phyloP scores from a whole-genome alignment of 805 yeast species.

The Pichia paraexigua region DNA sequence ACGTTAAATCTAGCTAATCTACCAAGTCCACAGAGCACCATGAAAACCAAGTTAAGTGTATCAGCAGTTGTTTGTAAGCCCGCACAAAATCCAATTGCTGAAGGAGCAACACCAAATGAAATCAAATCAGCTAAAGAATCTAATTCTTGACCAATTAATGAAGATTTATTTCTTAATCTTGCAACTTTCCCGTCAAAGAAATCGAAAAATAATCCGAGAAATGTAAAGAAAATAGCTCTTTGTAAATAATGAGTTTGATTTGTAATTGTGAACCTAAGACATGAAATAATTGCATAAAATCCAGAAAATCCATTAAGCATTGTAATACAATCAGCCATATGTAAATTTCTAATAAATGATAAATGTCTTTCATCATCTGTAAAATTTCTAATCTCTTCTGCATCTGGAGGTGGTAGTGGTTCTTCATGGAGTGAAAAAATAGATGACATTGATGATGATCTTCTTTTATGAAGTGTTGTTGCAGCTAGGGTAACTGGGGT shows the following conservation, averaged over 20 bases:
- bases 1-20: conserved; percentile 94
- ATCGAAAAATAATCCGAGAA: conserved; percentile 91
- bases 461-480: conserved; percentile 12
- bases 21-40: conserved; percentile 89
- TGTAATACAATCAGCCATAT: conserved; percentile 94
- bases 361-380: conserved; percentile 80
- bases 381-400: conserved; percentile 68
- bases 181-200: conserved; percentile 98
- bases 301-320: conserved; percentile 92
- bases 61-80: conserved; percentile 85
- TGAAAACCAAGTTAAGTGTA: conserved; percentile 64
- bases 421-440: conserved; percentile 45
- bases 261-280: conserved; percentile 72
- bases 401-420: conserved; percentile 70
- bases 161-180: conserved; percentile 81
- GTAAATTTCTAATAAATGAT: conserved; percentile 77
- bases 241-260: conserved; percentile 63
- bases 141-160: conserved; percentile 94
- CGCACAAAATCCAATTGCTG: conserved; percentile 81
- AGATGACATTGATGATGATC: conserved; percentile 31
- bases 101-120: conserved; percentile 94
- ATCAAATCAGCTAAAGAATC: conserved; percentile 94
- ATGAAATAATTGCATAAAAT: conserved; percentile 80
- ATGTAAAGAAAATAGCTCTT: conserved; percentile 80
- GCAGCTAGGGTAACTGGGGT: conserved; percentile 7